phyloP scores from a whole-genome alignment of 148 eudicot species.

The Fallopia convolvulus region DNA sequence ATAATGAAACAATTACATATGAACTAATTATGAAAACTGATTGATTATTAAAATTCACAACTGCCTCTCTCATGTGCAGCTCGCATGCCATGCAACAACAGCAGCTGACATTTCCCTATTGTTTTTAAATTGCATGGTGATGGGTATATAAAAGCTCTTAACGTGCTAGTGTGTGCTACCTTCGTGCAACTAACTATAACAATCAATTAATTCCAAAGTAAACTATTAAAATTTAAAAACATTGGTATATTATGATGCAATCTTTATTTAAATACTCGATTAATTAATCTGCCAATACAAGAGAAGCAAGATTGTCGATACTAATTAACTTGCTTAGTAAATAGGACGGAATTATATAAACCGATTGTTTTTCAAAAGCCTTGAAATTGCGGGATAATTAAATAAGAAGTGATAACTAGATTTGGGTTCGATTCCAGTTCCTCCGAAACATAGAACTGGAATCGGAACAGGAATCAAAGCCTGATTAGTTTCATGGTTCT shows the following conservation, averaged over 20 bases:
- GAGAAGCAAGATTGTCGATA: too few species aligned
- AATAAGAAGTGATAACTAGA: too few species aligned
- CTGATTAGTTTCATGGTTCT: too few species aligned
- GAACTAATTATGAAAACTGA: neutral
- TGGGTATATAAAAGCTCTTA: neutral
- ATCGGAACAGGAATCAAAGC: too few species aligned
- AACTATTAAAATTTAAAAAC: neutral
- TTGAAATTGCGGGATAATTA: too few species aligned
- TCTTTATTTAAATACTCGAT: too few species aligned
- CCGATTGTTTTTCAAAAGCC: too few species aligned
- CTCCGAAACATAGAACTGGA: too few species aligned
- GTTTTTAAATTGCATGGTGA: neutral
- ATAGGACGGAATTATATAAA: too few species aligned
- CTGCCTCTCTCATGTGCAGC: neutral
- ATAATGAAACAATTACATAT: neutral
- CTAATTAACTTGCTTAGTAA: too few species aligned
- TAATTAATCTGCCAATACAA: too few species aligned
- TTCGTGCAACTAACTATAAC: constrained; percentile 3
- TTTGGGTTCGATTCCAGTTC: too few species aligned
- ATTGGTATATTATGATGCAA: neutral
- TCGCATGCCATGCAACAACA: constrained; percentile 2
- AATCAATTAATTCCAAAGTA: neutral
- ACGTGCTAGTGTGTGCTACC: neutral
- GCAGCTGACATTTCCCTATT: neutral
- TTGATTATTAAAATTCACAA: neutral